Evolutionary conservation across 2,329 filamentous ascomycete species (phyloP).

Genomic region (Cadophora luteo-olivacea): DNA sequence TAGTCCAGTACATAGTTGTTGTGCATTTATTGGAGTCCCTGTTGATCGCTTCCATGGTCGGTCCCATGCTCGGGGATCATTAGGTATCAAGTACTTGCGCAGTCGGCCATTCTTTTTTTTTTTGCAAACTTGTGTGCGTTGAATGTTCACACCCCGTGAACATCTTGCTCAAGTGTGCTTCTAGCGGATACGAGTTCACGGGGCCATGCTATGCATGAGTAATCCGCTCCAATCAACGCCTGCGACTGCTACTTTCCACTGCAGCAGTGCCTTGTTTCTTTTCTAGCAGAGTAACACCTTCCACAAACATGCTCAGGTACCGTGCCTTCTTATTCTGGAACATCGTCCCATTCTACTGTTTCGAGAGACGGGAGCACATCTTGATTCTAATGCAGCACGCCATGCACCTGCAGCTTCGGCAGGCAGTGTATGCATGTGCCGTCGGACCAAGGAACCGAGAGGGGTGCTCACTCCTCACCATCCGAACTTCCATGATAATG

Average conservation of each 20-base stretch:
- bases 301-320: neutral
- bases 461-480: neutral
- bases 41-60: constrained; percentile 4
- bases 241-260: neutral
- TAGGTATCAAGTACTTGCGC: neutral
- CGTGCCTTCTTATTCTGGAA: neutral
- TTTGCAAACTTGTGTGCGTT: no score
- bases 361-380: neutral
- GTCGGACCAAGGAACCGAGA: constrained; percentile 13
- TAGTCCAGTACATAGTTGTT: constrained; percentile 12
- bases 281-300: neutral
- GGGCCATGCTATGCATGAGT: neutral
- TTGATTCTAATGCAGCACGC: neutral
- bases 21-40: constrained; percentile 22
- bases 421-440: neutral
- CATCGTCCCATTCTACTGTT: neutral
- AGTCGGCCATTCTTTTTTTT: neutral
- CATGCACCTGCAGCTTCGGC: neutral
- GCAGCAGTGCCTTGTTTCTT: neutral
- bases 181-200: neutral
- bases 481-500: neutral
- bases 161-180: constrained; percentile 15
- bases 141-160: neutral
- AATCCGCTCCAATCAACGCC: neutral
- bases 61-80: neutral